phyloP scores from a whole-genome alignment of 2,329 filamentous ascomycete species.

The Trichoderma sp. region DNA sequence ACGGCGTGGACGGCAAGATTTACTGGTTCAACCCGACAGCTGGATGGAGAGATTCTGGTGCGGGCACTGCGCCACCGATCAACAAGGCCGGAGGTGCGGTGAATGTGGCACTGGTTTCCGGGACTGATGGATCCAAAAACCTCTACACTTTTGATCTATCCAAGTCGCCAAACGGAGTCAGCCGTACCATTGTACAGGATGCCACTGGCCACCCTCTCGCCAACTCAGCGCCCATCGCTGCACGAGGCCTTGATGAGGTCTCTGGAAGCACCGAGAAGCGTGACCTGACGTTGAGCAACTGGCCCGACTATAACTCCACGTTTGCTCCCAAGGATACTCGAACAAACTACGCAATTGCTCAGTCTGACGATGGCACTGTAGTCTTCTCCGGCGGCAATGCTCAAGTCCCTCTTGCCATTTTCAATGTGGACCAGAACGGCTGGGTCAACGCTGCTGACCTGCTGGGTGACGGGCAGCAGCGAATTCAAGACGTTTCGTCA shows the following conservation, averaged over 20 bases:
- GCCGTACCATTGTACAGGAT: slow-evolving; percentile 66
- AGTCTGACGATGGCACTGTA: slow-evolving; percentile 64
- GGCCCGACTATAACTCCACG: slow-evolving; percentile 78
- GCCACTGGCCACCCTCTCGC: slow-evolving; percentile 57
- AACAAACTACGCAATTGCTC: slow-evolving; percentile 70
- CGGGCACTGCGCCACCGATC: slow-evolving; percentile 62
- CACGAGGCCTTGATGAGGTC: slow-evolving; percentile 32
- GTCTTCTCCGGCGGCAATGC: slow-evolving; percentile 76
- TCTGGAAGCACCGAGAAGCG: slow-evolving; percentile 27
- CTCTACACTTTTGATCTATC: slow-evolving; percentile 78
- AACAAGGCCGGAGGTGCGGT: slow-evolving; percentile 57
- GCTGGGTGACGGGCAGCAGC: slow-evolving; percentile 51
- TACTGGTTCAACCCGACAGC: slow-evolving; percentile 66
- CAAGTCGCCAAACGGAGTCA: slow-evolving; percentile 72
- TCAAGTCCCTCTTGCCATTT: slow-evolving; percentile 71
- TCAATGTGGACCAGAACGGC: slow-evolving; percentile 71
- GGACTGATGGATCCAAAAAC: slow-evolving; percentile 74
- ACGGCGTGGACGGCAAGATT: slow-evolving; percentile 60
- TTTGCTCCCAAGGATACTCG: slow-evolving; percentile 65
- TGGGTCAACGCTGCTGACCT: slow-evolving; percentile 74
- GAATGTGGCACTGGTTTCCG: slow-evolving; percentile 66
- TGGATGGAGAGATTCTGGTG: slow-evolving; percentile 69
- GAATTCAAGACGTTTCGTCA: slow-evolving; percentile 34
- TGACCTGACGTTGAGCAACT: slow-evolving; percentile 61
- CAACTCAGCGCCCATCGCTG: slow-evolving; percentile 46